Evolutionary conservation across 2,329 filamentous ascomycete species (phyloP).

Genomic region (Laburnicola sp.): DNA sequence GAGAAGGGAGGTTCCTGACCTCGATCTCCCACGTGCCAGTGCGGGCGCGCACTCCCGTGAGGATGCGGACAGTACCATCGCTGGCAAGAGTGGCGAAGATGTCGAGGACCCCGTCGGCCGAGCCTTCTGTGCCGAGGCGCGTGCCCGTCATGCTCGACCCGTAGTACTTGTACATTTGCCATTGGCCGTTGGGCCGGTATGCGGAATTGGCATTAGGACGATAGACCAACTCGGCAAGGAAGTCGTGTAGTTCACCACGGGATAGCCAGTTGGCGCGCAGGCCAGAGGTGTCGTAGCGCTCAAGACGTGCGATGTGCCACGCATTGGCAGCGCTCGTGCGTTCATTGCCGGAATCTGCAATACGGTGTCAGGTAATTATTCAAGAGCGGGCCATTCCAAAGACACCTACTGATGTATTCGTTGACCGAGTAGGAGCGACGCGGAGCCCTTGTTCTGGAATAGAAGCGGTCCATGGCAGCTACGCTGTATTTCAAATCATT

Average conservation of each 20-base stretch:
- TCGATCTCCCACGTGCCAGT: not conserved
- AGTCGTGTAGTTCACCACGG: slow-evolving; percentile 22
- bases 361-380: too few relatives aligned
- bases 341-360: slow-evolving; percentile 14
- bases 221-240: not conserved
- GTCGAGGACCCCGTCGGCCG: too few relatives aligned
- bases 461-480: too few relatives aligned
- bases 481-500: not conserved
- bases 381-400: too few relatives aligned
- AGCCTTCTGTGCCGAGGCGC: too few relatives aligned
- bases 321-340: slow-evolving; percentile 27
- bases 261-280: slow-evolving; percentile 51
- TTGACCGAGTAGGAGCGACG: not conserved
- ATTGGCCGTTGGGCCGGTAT: too few relatives aligned
- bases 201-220: too few relatives aligned
- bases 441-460: too few relatives aligned
- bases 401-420: not conserved
- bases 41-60: not conserved
- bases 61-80: not conserved
- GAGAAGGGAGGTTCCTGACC: not conserved
- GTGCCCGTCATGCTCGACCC: too few relatives aligned
- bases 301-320: slow-evolving; percentile 53
- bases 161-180: too few relatives aligned
- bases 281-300: slow-evolving; percentile 48
- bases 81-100: too few relatives aligned